Conservation (phyloP, 2,329 filamentous ascomycete species). For the Cyphellophora europaea region DNA sequence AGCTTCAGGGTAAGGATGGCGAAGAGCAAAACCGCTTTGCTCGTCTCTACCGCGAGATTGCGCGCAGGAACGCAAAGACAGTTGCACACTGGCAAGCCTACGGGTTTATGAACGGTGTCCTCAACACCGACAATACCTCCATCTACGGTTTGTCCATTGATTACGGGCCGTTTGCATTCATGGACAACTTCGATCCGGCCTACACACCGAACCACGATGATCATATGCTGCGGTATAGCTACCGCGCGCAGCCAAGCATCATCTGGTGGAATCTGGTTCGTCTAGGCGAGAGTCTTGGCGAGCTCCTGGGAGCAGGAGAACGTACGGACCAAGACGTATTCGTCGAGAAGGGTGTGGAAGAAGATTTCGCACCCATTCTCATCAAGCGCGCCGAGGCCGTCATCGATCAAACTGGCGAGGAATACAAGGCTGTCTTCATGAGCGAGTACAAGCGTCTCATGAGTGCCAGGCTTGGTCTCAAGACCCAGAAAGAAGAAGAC, state of each 20-base stretch:
- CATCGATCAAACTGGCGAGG: slow-evolving; percentile 71
- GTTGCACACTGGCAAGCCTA: slow-evolving; percentile 96
- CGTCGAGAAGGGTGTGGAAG: slow-evolving; percentile 59
- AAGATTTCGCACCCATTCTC: slow-evolving; percentile 60
- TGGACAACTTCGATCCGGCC: slow-evolving; percentile 88
- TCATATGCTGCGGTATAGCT: slow-evolving; percentile 74
- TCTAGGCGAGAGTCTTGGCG: slow-evolving; percentile 78
- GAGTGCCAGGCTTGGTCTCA: slow-evolving; percentile 68
- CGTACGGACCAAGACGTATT: slow-evolving; percentile 65
- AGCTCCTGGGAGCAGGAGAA: slow-evolving; percentile 70
- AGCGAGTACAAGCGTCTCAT: slow-evolving; percentile 84
- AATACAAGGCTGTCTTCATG: slow-evolving; percentile 81
- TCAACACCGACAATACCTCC: slow-evolving; percentile 97
- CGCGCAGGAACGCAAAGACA: slow-evolving; percentile 72
- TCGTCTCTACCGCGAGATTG: slow-evolving; percentile 78
- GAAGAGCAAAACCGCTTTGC: slow-evolving; percentile 77
- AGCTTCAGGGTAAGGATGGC: slow-evolving; percentile 57
- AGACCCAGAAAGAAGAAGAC: slow-evolving; percentile 58
- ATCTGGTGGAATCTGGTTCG: slow-evolving; percentile 99
- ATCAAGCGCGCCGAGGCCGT: slow-evolving; percentile 72
- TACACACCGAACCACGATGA: slow-evolving; percentile 99
- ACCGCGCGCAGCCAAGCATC: slow-evolving; percentile 87
- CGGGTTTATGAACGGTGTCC: slow-evolving; percentile 97
- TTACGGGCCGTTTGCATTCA: slow-evolving; percentile 93
- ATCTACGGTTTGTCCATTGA: slow-evolving; percentile 83